Evolutionary conservation across 768 basidiomycete genomes (phyloP), one percentile per base, ranked within the genome.

Genomic region (Lactarius hatsudake): DNA sequence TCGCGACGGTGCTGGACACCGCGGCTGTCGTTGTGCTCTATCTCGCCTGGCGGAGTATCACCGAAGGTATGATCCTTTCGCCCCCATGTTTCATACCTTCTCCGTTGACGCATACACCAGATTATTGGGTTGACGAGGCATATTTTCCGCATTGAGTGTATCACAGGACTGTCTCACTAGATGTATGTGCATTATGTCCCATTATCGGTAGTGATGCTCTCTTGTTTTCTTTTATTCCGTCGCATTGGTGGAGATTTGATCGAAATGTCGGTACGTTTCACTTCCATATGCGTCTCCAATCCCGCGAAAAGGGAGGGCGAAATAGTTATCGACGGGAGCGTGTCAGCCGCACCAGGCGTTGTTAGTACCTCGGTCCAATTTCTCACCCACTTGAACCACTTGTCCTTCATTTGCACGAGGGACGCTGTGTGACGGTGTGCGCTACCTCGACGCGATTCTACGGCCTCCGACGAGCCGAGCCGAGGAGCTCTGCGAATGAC

Each of bases 31-130:
- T 79, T 13, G 78, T 85, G 4, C 69, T 96, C 23, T 94, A 85
- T 75, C 74, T 87, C 18, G 93, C 86, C n/a, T 96, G 95, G 95
- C 81, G 81, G 76, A 88, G 88, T 75, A 93, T 95, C 65, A 95
- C 94, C 20, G 94, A 96, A 86, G 91, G 92, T 88, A 65, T 59
- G 84, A 79, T n/a, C 56, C 28, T 53, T 6, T 38, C 26, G 1
- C 15, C 0, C 61, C 60, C 2, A n/a, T 34, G 20, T 15, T 32
- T 3, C 9, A 55, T 15, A 20, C 28, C 36, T 28, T 15, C 15
- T 15, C 7, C 61, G n/a, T 60, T 68, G 48, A 71, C 36, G 13
- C 56, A 2, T 26, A 12, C 36, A 3, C 61, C 72, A 79, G 79
- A 79, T 40, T 73, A 74, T 40, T 85, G 84, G 84, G 82, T 81